These are phyloP conservation scores for Karstenula rhodostoma DNA, from an alignment of 2,329 filamentous ascomycete species.

Conservation along the genomic window DNA sequence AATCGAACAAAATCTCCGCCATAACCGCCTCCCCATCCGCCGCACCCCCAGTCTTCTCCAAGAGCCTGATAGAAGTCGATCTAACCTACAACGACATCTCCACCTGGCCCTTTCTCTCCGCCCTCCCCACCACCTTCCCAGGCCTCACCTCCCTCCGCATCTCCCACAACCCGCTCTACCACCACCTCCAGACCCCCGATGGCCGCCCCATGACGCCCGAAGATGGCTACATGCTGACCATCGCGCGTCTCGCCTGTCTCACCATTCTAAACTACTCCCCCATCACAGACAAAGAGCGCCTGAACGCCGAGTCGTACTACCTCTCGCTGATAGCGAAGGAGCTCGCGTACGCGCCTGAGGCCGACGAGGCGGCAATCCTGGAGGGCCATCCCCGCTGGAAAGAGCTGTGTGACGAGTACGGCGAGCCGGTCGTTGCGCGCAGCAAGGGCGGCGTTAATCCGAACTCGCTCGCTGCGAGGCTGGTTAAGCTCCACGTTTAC, in stretches of 20 bases:
- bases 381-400: slow-evolving; percentile 73
- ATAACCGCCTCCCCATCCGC: slow-evolving; percentile 34
- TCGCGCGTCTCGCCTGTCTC: slow-evolving; percentile 76
- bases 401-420: slow-evolving; percentile 79
- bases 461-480: slow-evolving; percentile 80
- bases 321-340: slow-evolving; percentile 83
- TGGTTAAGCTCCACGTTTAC: slow-evolving; percentile 70
- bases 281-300: slow-evolving; percentile 76
- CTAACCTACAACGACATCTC: slow-evolving; percentile 56
- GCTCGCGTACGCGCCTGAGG: slow-evolving; percentile 67
- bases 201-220: slow-evolving; percentile 65
- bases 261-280: slow-evolving; percentile 74
- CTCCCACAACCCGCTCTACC: slow-evolving; percentile 85
- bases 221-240: slow-evolving; percentile 87
- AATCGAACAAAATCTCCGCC: slow-evolving; percentile 74
- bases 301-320: slow-evolving; percentile 94
- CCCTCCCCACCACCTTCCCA: slow-evolving; percentile 73
- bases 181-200: slow-evolving; percentile 57
- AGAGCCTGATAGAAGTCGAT: slow-evolving; percentile 52
- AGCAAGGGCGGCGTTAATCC: slow-evolving; percentile 65
- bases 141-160: slow-evolving; percentile 78
- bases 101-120: slow-evolving; percentile 78
- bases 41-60: slow-evolving; percentile 34
- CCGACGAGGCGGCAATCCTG: slow-evolving; percentile 64
- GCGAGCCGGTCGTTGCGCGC: slow-evolving; percentile 70